phyloP scores from a whole-genome alignment of 129 eudicot genomes.

The Artemisia argyi region DNA sequence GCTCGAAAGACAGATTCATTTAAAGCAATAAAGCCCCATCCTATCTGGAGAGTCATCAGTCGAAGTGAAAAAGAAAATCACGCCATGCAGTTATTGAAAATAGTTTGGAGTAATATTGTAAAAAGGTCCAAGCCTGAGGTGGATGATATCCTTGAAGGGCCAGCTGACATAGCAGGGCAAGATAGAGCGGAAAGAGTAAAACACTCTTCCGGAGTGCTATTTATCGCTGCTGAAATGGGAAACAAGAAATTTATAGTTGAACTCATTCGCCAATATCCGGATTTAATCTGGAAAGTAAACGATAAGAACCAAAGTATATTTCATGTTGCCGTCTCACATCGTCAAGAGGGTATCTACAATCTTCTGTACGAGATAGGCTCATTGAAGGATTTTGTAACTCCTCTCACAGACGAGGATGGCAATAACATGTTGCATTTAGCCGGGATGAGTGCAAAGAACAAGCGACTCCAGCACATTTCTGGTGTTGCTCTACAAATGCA shows the following conservation, averaged over 20 bases:
- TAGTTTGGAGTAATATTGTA: neutral
- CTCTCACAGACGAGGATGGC: neutral
- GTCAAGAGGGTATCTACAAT: neutral
- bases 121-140: too few species aligned
- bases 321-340: constrained; percentile 3
- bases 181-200: neutral
- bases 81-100: neutral
- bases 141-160: too few species aligned
- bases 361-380: constrained; percentile 12
- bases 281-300: neutral
- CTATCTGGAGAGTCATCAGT: too few species aligned
- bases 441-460: neutral
- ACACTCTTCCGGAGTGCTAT: neutral
- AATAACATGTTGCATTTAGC: constrained; percentile 16
- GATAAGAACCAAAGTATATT: neutral
- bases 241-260: neutral
- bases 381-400: neutral
- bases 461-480: neutral
- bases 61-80: too few species aligned
- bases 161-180: too few species aligned
- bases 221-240: neutral
- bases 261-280: constrained; percentile 7
- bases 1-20: too few species aligned
- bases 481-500: neutral
- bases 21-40: too few species aligned